Base-by-base conservation (phyloP, 129 eudicot genomes). In the Apium graveolens region DNA sequence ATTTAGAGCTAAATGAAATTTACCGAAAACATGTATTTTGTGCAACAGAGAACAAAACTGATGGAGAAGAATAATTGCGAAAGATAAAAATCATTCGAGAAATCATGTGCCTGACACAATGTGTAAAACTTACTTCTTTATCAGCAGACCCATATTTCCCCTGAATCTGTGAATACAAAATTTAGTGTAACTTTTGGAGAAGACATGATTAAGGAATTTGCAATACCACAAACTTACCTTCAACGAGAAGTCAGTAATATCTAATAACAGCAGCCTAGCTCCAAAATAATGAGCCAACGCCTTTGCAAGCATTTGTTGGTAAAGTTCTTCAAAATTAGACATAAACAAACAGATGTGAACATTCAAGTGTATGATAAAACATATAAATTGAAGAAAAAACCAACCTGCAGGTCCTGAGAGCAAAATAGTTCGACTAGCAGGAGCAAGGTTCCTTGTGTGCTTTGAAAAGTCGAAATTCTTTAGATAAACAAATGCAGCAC, bases 351-450 rank as follows among this genome's bases (percentile, higher is more conserved):
- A 48, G 71, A 69, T 46, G 74, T 69, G 73, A 35, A 76, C 13
- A 45, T 16, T 29, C 73, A n/a, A 70, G 43, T 69, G 38, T 31
- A 66, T 9, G 9, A 44, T 1, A 80, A 43, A 41, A 20, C 37
- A 43, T 44, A 39, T 3, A 29, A 69, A 39, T 20, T 17, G 32
- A 73, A 11, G 55, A 27, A 34, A 76, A 8, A 71, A 83, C 83
- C 26, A 71, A 91, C 98, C 98, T 35, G 97, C 88, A 24, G 98
- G 96, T 35, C 98, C 98, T 77, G 98, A 91, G 37, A 94, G 86
- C 88, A 94, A 88, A 70, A 94, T 94, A 77, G 98, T 89, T 82
- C 93, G 96, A 75, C 98, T 94, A 46, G 98, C 97, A 4, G 98
- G 98, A 66, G 72, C 72, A 66, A 66, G 72, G 72, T 66, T 66